Percentiles rank a stretch among this genome's conserved stretches.
These are phyloP conservation scores for Lactarius sp. DNA, from an alignment of 768 basidiomycete genomes.

Conservation along the genomic window DNA sequence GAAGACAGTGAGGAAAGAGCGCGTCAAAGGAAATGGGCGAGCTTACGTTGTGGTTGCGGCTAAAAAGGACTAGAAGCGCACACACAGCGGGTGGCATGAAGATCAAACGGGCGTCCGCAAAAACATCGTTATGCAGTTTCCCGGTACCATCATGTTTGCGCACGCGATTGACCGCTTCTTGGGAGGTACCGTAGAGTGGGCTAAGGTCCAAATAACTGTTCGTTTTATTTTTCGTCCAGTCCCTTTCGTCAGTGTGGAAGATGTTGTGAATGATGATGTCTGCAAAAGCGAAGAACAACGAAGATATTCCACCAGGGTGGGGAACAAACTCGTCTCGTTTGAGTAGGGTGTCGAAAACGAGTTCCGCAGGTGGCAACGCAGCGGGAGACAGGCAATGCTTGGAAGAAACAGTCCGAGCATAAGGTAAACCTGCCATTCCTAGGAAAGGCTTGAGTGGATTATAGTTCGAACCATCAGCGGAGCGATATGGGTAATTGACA, in stretches of 20 bases:
- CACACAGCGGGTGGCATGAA: slow-evolving; percentile 69
- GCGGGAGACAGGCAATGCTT: slow-evolving; percentile 38
- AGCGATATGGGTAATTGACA: slow-evolving; percentile 26
- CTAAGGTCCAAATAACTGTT: slow-evolving; percentile 76
- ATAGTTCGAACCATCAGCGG: slow-evolving; percentile 37
- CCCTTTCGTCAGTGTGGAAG: slow-evolving; percentile 51
- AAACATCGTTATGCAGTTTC: slow-evolving; percentile 59
- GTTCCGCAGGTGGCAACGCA: slow-evolving; percentile 56
- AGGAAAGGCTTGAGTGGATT: slow-evolving; percentile 33
- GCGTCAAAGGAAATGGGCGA: background rate
- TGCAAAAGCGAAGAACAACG: slow-evolving; percentile 75
- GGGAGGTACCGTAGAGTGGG: slow-evolving; percentile 63
- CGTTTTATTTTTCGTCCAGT: slow-evolving; percentile 54
- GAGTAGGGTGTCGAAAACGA: slow-evolving; percentile 70
- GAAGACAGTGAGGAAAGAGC: slow-evolving; percentile 3
- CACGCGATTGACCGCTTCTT: slow-evolving; percentile 42
- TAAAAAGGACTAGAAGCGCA: slow-evolving; percentile 64
- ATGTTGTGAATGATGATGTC: slow-evolving; percentile 69
- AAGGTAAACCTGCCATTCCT: slow-evolving; percentile 36
- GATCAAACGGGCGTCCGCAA: slow-evolving; percentile 60
- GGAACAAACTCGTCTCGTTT: slow-evolving; percentile 32
- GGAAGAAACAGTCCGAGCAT: slow-evolving; percentile 59
- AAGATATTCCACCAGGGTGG: slow-evolving; percentile 54
- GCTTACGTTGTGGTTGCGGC: slow-evolving; percentile 68
- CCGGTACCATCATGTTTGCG: slow-evolving; percentile 64